phyloP scores from a whole-genome alignment of 2,329 filamentous ascomycete genomes.

The Aspergillus sojae region DNA sequence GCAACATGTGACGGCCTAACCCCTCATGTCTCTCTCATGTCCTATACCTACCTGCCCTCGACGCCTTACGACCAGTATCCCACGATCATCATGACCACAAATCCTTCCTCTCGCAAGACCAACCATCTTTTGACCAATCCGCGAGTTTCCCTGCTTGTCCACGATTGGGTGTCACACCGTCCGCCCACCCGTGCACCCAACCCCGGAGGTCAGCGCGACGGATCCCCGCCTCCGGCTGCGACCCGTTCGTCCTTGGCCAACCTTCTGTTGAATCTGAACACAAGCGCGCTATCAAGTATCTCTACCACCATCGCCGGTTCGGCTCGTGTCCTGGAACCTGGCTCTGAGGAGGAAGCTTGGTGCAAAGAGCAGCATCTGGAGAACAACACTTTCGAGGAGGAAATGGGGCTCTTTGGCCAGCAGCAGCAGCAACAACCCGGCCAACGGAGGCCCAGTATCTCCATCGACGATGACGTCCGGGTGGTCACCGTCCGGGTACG shows the following conservation, averaged over 20 bases:
- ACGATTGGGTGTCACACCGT: slow-evolving; percentile 95
- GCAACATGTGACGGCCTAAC: slow-evolving; percentile 82
- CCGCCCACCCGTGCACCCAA: slow-evolving; percentile 69
- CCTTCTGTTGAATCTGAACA: slow-evolving; percentile 88
- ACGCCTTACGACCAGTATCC: slow-evolving; percentile 70
- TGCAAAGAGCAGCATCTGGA: slow-evolving; percentile 82
- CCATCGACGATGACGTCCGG: slow-evolving; percentile 73
- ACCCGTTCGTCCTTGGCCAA: slow-evolving; percentile 75
- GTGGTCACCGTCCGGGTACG: slow-evolving; percentile 84
- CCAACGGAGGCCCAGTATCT: slow-evolving; percentile 57
- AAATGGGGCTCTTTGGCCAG: slow-evolving; percentile 48
- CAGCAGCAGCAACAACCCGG: slow-evolving; percentile 31
- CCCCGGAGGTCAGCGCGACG: slow-evolving; percentile 58
- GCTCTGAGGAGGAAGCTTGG: slow-evolving; percentile 80
- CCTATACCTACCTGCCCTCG: slow-evolving; percentile 92
- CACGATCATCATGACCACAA: slow-evolving; percentile 93
- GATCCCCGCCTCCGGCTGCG: slow-evolving; percentile 64
- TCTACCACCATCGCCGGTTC: slow-evolving; percentile 91
- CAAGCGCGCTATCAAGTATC: slow-evolving; percentile 82
- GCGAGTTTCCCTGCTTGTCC: slow-evolving; percentile 88
- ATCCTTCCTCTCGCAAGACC: slow-evolving; percentile 70
- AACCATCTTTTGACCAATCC: slow-evolving; percentile 82
- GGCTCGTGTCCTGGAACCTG: slow-evolving; percentile 71
- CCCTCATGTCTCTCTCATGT: slow-evolving; percentile 96
- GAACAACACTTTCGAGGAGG: slow-evolving; percentile 82